Percentiles rank a stretch among this genome's conserved stretches.
These are phyloP conservation scores for Tulasnella sp. DNA, from an alignment of 768 basidiomycete genomes.

Conservation along the genomic window DNA sequence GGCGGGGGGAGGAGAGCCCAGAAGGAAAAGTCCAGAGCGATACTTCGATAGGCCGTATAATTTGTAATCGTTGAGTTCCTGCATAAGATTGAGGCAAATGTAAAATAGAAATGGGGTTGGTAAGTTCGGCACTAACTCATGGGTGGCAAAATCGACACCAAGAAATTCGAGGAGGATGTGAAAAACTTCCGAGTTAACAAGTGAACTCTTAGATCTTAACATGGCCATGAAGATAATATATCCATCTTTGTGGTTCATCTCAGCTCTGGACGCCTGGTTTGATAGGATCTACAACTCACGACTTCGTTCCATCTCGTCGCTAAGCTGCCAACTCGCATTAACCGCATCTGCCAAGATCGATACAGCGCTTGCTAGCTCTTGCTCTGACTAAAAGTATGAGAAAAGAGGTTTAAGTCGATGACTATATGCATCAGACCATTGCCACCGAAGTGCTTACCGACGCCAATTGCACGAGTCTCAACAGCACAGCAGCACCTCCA, in stretches of 20 bases:
- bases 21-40: slow-evolving; percentile 83
- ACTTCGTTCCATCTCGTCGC: slow-evolving; percentile 85
- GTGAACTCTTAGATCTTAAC: slow-evolving; percentile 52
- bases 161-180: slow-evolving; percentile 78
- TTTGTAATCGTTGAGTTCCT: slow-evolving; percentile 80
- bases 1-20: slow-evolving; percentile 66
- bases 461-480: slow-evolving; percentile 67
- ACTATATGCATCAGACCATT: background rate
- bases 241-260: slow-evolving; percentile 41
- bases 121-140: slow-evolving; percentile 45
- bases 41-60: slow-evolving; percentile 62
- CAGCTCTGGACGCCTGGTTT: background rate
- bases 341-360: slow-evolving; percentile 65
- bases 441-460: slow-evolving; percentile 39
- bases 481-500: slow-evolving; percentile 64
- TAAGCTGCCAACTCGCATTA: slow-evolving; percentile 82
- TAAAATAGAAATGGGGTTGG: background rate
- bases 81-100: background rate
- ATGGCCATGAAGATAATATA: slow-evolving; percentile 77
- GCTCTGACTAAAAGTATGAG: slow-evolving; percentile 41
- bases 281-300: slow-evolving; percentile 36
- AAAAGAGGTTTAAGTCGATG: background rate
- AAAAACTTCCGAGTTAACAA: slow-evolving; percentile 71
- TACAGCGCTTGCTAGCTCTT: slow-evolving; percentile 64
- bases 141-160: slow-evolving; percentile 69